Percentiles rank a stretch among this genome's conserved stretches.
These are phyloP conservation scores for Gossypium gossypioides DNA, from an alignment of 441 rosid genomes.

Conservation along the genomic window DNA sequence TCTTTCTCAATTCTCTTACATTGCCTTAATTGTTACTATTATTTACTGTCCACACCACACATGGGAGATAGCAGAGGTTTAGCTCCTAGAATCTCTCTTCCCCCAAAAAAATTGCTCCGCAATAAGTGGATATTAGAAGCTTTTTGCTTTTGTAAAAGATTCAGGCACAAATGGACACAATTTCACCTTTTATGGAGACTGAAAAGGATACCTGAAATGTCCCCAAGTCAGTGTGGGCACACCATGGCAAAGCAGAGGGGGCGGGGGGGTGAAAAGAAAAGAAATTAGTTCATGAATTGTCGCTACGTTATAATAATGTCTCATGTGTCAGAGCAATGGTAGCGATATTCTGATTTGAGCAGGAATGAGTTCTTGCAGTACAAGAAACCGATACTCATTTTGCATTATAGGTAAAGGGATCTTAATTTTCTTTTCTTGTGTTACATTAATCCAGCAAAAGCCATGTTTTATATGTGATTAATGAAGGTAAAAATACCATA, in stretches of 20 bases:
- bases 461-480: no score
- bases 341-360: background rate
- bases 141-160: constrained; percentile 15
- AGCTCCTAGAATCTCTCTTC: constrained; percentile 9
- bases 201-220: constrained; percentile 4
- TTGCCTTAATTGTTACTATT: background rate
- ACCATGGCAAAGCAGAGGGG: background rate
- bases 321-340: background rate
- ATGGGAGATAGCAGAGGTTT: constrained; percentile 11
- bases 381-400: background rate
- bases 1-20: background rate
- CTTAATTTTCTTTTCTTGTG: no score
- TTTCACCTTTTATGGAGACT: constrained; percentile 10
- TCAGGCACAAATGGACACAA: constrained; percentile 17
- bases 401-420: no score
- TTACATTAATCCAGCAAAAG: no score
- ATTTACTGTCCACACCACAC: constrained; percentile 21
- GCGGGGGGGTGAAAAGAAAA: background rate
- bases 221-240: constrained; percentile 9
- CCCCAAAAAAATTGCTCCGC: constrained; percentile 2
- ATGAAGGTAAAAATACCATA: no score
- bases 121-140: constrained; percentile 10
- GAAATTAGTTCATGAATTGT: background rate
- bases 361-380: background rate
- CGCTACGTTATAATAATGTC: constrained; percentile 8